phyloP scores from a whole-genome alignment of 2,329 filamentous ascomycete genomes.

The Penicillium sp. region DNA sequence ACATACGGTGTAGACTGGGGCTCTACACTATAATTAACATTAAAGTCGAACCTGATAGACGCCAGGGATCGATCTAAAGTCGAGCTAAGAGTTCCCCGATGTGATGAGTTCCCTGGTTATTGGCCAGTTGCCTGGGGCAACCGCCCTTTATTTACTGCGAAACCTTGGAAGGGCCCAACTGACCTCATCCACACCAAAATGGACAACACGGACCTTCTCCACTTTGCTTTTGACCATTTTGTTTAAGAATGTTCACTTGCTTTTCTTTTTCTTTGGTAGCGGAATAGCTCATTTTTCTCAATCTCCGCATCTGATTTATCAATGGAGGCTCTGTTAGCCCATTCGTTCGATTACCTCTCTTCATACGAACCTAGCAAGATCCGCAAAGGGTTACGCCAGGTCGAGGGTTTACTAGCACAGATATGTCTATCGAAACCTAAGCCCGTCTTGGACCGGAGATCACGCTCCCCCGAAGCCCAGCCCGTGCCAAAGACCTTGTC shows the following conservation, averaged over 20 bases:
- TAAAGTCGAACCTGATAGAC: conserved; percentile 3
- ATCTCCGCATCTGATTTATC: conserved; percentile 8
- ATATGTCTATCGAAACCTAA: conserved; percentile 71
- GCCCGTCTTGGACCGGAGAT: conserved; percentile 41
- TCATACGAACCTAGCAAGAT: conserved; percentile 88
- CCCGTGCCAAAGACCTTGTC: conserved; percentile 60
- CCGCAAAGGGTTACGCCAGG: conserved; percentile 87
- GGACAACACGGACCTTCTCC: conserved; percentile 5
- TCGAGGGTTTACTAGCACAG: conserved; percentile 89
- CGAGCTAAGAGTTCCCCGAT: conserved; percentile 2
- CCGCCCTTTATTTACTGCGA: conserved; percentile 5
- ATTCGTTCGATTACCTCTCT: conserved; percentile 94
- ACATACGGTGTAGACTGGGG: not conserved
- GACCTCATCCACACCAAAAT: conserved; percentile 4
- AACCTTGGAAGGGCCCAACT: not conserved
- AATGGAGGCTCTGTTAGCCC: conserved; percentile 89
- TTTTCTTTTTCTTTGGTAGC: not conserved
- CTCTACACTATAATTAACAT: conserved; percentile 8
- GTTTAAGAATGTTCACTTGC: conserved; percentile 10
- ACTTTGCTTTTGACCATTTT: conserved; percentile 9
- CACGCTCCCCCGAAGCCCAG: conserved; percentile 40
- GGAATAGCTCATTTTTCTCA: conserved; percentile 7
- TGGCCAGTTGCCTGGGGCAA: conserved; percentile 5
- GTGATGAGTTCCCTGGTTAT: conserved; percentile 11
- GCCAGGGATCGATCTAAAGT: conserved; percentile 5